phyloP scores from a whole-genome alignment of 2,329 filamentous ascomycete species.

The Stachybotrys chlorohalonatus region DNA sequence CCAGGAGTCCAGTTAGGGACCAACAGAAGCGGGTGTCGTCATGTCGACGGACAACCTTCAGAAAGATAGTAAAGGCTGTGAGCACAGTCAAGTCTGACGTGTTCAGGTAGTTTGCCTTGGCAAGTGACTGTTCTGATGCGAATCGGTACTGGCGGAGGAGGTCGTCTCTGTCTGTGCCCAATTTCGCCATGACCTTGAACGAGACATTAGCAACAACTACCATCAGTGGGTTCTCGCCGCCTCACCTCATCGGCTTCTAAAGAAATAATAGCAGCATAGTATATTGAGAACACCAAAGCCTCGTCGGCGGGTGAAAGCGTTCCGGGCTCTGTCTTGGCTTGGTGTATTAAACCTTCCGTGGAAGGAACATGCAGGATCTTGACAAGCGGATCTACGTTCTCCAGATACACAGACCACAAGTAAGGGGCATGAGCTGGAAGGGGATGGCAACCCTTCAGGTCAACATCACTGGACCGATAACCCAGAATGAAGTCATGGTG shows the following conservation, averaged over 20 bases:
- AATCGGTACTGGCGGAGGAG: constrained; percentile 39
- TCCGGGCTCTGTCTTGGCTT: constrained; percentile 50
- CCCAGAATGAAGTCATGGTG: constrained; percentile 68
- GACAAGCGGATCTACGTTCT: constrained; percentile 65
- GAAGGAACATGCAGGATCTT: constrained; percentile 65
- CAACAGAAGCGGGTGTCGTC: constrained; percentile 47
- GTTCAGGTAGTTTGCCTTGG: constrained; percentile 48
- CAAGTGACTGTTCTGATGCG: constrained; percentile 47
- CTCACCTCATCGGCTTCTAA: constrained; percentile 52
- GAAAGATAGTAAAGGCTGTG: constrained; percentile 49
- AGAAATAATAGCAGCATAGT: constrained; percentile 48
- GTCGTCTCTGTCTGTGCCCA: constrained; percentile 33
- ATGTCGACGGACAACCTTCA: constrained; percentile 36
- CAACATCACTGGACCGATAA: constrained; percentile 61
- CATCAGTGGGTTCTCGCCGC: background rate
- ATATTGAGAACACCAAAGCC: constrained; percentile 55
- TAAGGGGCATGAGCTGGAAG: constrained; percentile 54
- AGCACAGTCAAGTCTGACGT: constrained; percentile 47
- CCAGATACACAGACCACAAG: constrained; percentile 62
- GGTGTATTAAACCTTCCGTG: constrained; percentile 50
- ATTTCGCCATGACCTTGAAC: constrained; percentile 23
- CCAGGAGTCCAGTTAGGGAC: constrained; percentile 47
- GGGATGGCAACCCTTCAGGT: constrained; percentile 47
- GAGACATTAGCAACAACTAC: background rate
- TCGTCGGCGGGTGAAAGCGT: constrained; percentile 48